Percentiles rank a stretch among this genome's conserved stretches.
Conservation (phyloP, 75 land plant species). For the Larix kaempferi region DNA sequence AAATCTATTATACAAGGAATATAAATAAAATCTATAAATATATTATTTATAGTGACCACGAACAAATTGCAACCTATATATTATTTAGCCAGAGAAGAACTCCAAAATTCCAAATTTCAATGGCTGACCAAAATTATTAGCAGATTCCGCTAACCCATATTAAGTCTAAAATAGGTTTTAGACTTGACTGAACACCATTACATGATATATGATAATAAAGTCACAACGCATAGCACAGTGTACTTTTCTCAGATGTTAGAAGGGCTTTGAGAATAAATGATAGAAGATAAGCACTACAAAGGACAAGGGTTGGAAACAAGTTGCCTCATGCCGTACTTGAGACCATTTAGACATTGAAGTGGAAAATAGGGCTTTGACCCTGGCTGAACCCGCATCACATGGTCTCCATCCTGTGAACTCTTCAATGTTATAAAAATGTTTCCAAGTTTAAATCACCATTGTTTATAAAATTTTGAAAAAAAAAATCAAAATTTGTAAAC, state of each 20-base stretch:
- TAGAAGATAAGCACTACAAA: background rate
- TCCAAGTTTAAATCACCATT: background rate
- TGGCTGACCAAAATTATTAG: too few species aligned
- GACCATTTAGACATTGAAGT: slow-evolving; percentile 23
- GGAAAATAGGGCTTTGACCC: slow-evolving; percentile 21
- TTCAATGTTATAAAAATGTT: background rate
- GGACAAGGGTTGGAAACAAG: background rate
- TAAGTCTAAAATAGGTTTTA: too few species aligned
- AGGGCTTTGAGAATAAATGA: background rate
- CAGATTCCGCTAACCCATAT: too few species aligned
- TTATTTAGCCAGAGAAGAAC: background rate
- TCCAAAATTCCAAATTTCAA: background rate
- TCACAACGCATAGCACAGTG: too few species aligned
- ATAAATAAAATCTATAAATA: background rate
- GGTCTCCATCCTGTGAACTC: slow-evolving; percentile 25
- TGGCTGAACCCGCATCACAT: slow-evolving; percentile 19
- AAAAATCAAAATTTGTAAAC: background rate
- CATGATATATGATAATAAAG: too few species aligned
- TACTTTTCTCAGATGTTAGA: too few species aligned
- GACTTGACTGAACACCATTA: too few species aligned
- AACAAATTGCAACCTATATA: background rate
- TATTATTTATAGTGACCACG: background rate
- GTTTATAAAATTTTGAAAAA: background rate
- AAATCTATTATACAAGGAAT: background rate
- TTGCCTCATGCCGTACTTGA: slow-evolving; percentile 10